Evolutionary conservation across 2,329 filamentous ascomycete species (phyloP), one percentile per base, ranked within the genome.

Genomic region (Capronia coronata): DNA sequence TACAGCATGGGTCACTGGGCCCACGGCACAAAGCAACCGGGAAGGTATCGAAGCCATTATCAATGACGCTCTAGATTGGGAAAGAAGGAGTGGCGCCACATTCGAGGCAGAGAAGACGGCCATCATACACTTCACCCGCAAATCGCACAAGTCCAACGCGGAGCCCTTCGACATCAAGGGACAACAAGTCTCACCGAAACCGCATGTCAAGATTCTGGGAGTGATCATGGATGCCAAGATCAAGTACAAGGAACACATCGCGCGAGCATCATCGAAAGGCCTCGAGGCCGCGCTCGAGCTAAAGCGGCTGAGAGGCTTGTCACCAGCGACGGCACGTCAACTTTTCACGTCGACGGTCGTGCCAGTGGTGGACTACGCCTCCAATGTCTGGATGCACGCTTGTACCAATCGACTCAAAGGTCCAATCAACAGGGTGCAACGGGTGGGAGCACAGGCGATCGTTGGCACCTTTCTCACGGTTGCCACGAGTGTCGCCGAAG

Each of bases 21-120:
- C 46, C 2, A 49, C n/a, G 6, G 46, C 42, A 22, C 32, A 39
- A 18, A 19, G 10, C 11, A 53, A 53, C 43, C 14, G 14, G 1
- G 21, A 42, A 13, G 21, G 16, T 9, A 11, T 49, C 6, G 11
- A 49, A 38, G 30, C 40, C 10, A 25, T 49, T 37, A 57, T 63
- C 37, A 50, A 42, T 39, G 19, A 56, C 21, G 57, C 50, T 3
- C 46, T 59, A 27, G 55, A 56, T n/a, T 66, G 57, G 62, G 61
- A 61, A 42, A 57, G 44, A 13, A 60, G 57, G 13, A 66, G 64
- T 52, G 60, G 65, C 35, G 63, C 62, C 21, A 59, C 52, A 8
- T 68, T 67, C 54, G 56, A 66, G 49, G 60, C 58, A 14, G 59
- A 62, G 14, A 67, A 68, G 59, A 68, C 61, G 43, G 55, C 57